Base-by-base conservation (phyloP, 176 grass and related monocot species). In the Elymus sibiricus region DNA sequence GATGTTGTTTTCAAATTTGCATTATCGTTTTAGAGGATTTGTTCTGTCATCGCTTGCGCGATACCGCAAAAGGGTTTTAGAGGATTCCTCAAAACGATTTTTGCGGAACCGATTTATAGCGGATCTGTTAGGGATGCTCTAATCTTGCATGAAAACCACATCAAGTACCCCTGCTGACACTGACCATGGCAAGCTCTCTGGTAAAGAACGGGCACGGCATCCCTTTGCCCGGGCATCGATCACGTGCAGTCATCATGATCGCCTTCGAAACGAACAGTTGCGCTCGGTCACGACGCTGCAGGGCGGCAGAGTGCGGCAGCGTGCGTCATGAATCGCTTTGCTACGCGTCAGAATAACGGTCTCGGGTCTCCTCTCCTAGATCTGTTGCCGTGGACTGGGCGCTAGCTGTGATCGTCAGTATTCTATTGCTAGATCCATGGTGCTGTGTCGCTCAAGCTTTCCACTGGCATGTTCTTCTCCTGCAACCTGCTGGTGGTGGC, bases 381-480 rank as follows among this genome's bases (percentile, higher is more conserved):
- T 47, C 71, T 74, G 59, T 11, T 5, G 60, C 39, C n/a, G 60
- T 26, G 25, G 34, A 53, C 49, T 53, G 49, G 49, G 49, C 49
- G 49, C 49, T 19, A 68, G 63, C 27, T 64, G 73, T 25, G 72
- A 31, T 10, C 13, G 8, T 64, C 32, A 42, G 67, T 73, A 60
- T 73, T 65, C 56, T 61, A 63, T 32, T 59, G 35, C 8, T 14
- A 15, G 44, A 15, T 3, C 71, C 11, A 7, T 15, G 72, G 80
- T 47, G 76, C 12, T 68, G 66, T 87, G 84, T 71, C 78, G 80
- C 75, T 76, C 46, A 88, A 79, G 47, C 89, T 91, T 84, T 87
- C 80, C 37, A 13, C 89, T 12, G 76, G 76, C 81, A 76, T 81
- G 76, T 70, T 81, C 68, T 65, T 27, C 74, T 67, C 5, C 83